Evolutionary conservation across 495 filamentous ascomycete genomes (phyloP).

Genomic region (Tetracladium setigerum): DNA sequence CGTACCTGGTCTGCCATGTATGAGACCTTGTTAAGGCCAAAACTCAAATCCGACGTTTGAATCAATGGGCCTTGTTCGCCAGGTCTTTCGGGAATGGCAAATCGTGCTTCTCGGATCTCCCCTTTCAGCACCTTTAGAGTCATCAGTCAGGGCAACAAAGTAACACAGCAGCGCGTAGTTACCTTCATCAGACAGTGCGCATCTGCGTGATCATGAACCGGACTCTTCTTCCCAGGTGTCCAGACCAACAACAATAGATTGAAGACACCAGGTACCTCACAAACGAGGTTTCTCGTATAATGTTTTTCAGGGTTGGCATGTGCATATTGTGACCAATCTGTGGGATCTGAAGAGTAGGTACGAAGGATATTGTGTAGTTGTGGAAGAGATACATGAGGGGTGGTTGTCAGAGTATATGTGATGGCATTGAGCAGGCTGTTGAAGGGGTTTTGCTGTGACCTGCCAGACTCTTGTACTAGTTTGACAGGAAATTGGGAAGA

Average conservation of each 20-base stretch:
- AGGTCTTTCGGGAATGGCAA: constrained; percentile 53
- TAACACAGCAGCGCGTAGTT: not conserved
- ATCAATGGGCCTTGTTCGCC: constrained; percentile 16
- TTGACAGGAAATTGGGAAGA: not conserved
- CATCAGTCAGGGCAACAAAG: constrained; percentile 25
- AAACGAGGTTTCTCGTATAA: constrained; percentile 89
- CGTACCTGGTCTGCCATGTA: constrained; percentile 66
- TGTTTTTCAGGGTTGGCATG: constrained; percentile 51
- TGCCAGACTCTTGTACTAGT: not conserved
- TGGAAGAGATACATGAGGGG: constrained; percentile 3
- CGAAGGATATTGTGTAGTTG: constrained; percentile 10
- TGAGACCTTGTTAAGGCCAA: constrained; percentile 43
- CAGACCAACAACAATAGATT: constrained; percentile 81
- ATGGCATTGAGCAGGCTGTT: constrained; percentile 10
- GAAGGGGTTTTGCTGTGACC: constrained; percentile 7
- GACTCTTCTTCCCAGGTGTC: constrained; percentile 77
- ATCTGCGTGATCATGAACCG: constrained; percentile 83
- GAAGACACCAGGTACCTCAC: constrained; percentile 43
- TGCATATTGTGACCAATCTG: constrained; percentile 70
- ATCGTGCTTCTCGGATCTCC: constrained; percentile 69
- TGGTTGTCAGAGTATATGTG: constrained; percentile 6
- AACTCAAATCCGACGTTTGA: constrained; percentile 8
- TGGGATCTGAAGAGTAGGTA: constrained; percentile 8
- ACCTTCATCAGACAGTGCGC: constrained; percentile 65
- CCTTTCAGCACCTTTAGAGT: constrained; percentile 53